Evolutionary conservation across 2,329 filamentous ascomycete genomes (phyloP).

Genomic region (Blastomyces emzantsi): DNA sequence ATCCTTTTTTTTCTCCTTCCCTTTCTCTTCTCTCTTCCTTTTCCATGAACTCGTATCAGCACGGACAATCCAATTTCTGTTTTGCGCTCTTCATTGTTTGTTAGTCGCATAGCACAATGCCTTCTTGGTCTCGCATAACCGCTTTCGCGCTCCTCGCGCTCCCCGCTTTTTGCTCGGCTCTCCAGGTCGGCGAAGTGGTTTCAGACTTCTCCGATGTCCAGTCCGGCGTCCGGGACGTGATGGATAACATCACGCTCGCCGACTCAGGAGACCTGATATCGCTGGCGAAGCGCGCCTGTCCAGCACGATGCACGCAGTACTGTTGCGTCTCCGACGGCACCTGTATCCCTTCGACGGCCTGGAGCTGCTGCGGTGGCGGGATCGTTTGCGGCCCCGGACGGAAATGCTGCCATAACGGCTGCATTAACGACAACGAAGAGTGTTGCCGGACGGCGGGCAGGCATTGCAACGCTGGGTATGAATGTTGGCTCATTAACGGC

Average conservation of each 20-base stretch:
- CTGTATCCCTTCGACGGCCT: background rate
- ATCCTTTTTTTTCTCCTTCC: background rate
- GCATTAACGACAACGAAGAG: background rate
- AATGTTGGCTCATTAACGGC: conserved; percentile 4
- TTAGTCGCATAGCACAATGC: background rate
- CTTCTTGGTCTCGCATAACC: background rate
- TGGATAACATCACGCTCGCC: background rate
- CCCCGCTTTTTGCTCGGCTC: background rate
- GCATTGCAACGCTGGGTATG: conserved; percentile 1
- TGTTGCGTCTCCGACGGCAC: conserved; percentile 3
- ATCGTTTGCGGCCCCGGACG: background rate
- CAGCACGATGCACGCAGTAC: background rate
- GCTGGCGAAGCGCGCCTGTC: background rate
- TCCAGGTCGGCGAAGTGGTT: background rate
- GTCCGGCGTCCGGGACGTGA: background rate
- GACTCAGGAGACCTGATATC: background rate
- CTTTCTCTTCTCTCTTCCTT: background rate
- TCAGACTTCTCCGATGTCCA: background rate
- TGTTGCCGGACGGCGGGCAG: background rate
- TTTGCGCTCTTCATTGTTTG: background rate
- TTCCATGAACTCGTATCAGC: background rate
- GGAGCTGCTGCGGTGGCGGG: conserved; percentile 1
- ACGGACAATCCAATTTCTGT: background rate
- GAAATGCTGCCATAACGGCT: conserved; percentile 7
- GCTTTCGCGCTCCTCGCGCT: background rate